Evolutionary conservation across 768 basidiomycete genomes (phyloP).

Genomic region (Megacollybia marginata): DNA sequence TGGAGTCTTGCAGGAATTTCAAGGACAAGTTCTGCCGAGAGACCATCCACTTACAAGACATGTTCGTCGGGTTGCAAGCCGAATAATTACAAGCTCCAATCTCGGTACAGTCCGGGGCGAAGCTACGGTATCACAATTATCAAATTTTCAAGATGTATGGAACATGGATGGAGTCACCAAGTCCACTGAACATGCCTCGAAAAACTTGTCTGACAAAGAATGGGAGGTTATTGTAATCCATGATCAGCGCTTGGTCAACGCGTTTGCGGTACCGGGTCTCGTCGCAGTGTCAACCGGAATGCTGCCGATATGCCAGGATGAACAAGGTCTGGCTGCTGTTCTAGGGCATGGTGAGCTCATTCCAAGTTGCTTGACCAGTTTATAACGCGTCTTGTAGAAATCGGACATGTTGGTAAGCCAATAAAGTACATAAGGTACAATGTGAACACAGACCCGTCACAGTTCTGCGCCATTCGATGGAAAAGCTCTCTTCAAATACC

Average conservation of each 20-base stretch:
- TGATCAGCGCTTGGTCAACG: slow-evolving; percentile 65
- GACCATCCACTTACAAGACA: slow-evolving; percentile 59
- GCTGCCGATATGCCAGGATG: slow-evolving; percentile 66
- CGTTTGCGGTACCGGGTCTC: slow-evolving; percentile 65
- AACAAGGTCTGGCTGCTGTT: slow-evolving; percentile 78
- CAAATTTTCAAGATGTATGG: slow-evolving; percentile 18
- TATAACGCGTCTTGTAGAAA: slow-evolving; percentile 39
- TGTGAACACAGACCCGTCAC: background rate
- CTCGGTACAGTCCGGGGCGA: slow-evolving; percentile 53
- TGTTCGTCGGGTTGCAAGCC: slow-evolving; percentile 61
- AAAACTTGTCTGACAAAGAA: slow-evolving; percentile 24
- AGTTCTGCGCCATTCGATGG: slow-evolving; percentile 32
- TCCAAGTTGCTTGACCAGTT: background rate
- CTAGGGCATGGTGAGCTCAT: slow-evolving; percentile 66
- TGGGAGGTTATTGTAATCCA: slow-evolving; percentile 79
- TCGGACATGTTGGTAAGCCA: slow-evolving; percentile 66
- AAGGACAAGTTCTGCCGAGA: slow-evolving; percentile 50
- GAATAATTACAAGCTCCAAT: slow-evolving; percentile 63
- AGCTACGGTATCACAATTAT: background rate
- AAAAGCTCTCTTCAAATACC: slow-evolving; percentile 41
- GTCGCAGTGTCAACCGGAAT: slow-evolving; percentile 90
- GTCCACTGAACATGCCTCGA: slow-evolving; percentile 8
- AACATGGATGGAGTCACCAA: slow-evolving; percentile 24
- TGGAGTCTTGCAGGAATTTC: slow-evolving; percentile 45
- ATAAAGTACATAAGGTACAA: background rate